Percentiles rank a stretch among this genome's conserved stretches.
phyloP scores from a whole-genome alignment of 2,329 filamentous ascomycete genomes.

The Microcera coccophila region DNA sequence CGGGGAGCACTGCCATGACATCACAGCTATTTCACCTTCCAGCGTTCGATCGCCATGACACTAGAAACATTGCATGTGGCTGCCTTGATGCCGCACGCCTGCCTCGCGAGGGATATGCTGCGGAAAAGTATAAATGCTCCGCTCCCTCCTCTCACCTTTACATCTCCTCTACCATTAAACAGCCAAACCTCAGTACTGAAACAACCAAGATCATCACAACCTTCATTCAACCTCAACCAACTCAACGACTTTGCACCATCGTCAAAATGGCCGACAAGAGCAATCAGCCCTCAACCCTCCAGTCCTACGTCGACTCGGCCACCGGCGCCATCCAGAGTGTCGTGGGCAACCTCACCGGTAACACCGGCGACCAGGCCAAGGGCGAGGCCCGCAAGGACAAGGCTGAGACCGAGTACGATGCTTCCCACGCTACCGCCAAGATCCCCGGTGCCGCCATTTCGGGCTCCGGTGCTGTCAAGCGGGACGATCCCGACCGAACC shows the following conservation, averaged over 20 bases:
- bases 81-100: constrained; percentile 4
- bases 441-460: constrained; percentile 69
- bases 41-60: constrained; percentile 1
- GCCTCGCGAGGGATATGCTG: constrained; percentile 13
- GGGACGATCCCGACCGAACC: constrained; percentile 68
- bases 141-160: constrained; percentile 23
- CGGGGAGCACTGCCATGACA: constrained; percentile 18
- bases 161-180: constrained; percentile 5
- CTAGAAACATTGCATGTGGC: not conserved
- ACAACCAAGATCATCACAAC: constrained; percentile 5
- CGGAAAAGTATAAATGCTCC: constrained; percentile 17
- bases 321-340: constrained; percentile 68
- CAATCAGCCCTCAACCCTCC: constrained; percentile 62
- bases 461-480: constrained; percentile 63
- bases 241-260: constrained; percentile 6
- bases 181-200: constrained; percentile 5
- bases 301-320: constrained; percentile 72
- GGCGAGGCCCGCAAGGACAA: constrained; percentile 62
- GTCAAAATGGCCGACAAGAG: constrained; percentile 31
- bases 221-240: constrained; percentile 3
- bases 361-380: constrained; percentile 60
- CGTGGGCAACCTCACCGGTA: constrained; percentile 71
- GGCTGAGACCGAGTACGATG: constrained; percentile 63
- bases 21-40: constrained; percentile 11
- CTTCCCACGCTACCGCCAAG: constrained; percentile 71